Base-by-base conservation (phyloP, 768 basidiomycete genomes). In the Phylloporus scabripes region DNA sequence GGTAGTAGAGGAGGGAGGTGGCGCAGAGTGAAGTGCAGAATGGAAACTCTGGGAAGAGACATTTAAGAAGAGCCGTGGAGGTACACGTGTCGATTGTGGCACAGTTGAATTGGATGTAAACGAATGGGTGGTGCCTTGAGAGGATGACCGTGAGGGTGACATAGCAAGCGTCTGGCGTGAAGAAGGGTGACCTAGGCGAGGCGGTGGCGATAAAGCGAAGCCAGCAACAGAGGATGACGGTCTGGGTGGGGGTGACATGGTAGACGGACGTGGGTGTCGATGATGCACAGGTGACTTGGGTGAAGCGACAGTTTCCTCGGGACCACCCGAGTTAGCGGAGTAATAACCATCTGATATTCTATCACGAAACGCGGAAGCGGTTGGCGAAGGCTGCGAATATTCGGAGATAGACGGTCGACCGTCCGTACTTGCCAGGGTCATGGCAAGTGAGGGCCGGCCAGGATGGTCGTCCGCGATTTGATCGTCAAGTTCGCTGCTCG, bases 291-390 rank as follows among this genome's bases (percentile, higher is more conserved):
- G 55, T 14, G 67, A 55, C 53, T 58, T 49, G 61, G 55, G 45
- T 62, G 54, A 55, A 36, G 45, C 26, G 12, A 50, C 32, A n/a
- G 43, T 37, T 38, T 49, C 62, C 45, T 31, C 52, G 32, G 38
- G 55, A 39, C 42, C 51, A 15, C 57, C 67, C 37, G 63, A 66
- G 17, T 50, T 37, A 2, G 58, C 57, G 23, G 65, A 68, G 42
- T 68, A 67, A 48, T 69, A 67, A 32, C 65, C 60, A 7, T 67
- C 61, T 1, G 67, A 69, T 58, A 56, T 63, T 45, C 66, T 78
- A 55, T 87, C 85, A 23, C 80, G 78, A 68, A 90, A 90, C n/a
- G 83, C 85, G n/a, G 87, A 88, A 6, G 75, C 81, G 4, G 86
- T 85, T 1, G 87, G 87, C 9, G 87, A 89, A 5, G 78, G 74